These are phyloP conservation scores for Camelina neglecta DNA, from an alignment of 345 rosid species.

Conservation along the genomic window DNA sequence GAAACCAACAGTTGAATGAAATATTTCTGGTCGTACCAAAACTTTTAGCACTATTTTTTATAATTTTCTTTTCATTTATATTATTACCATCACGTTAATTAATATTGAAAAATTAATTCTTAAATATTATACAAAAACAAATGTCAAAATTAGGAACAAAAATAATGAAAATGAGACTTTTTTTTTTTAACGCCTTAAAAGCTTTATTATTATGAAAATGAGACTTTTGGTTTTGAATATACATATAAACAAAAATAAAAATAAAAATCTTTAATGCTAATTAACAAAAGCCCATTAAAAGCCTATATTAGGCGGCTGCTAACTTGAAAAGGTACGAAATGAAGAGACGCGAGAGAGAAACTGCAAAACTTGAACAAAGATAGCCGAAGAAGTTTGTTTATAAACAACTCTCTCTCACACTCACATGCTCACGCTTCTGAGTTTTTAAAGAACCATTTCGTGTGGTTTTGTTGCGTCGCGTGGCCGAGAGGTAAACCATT, in stretches of 20 bases:
- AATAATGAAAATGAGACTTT: background rate
- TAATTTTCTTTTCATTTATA: background rate
- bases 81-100: background rate
- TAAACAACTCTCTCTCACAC: background rate
- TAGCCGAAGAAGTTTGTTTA: background rate
- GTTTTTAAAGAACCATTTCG: constrained; percentile 19
- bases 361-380: constrained; percentile 17
- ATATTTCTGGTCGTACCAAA: background rate
- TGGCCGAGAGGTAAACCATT: constrained; percentile 16
- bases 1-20: background rate
- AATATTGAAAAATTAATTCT: background rate
- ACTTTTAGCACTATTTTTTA: background rate
- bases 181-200: too few species aligned
- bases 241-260: background rate
- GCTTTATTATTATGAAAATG: too few species aligned
- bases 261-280: background rate
- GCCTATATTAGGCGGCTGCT: constrained; percentile 17
- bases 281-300: constrained; percentile 2
- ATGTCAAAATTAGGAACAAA: background rate
- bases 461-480: constrained; percentile 9
- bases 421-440: background rate
- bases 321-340: background rate
- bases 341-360: constrained; percentile 4
- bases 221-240: background rate
- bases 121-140: background rate